A percentile compares a stretch with the other conserved stretches of the same genome.
These are phyloP conservation scores for Aureobasidium sp. DNA, from an alignment of 2,329 filamentous ascomycete species.

Conservation along the genomic window DNA sequence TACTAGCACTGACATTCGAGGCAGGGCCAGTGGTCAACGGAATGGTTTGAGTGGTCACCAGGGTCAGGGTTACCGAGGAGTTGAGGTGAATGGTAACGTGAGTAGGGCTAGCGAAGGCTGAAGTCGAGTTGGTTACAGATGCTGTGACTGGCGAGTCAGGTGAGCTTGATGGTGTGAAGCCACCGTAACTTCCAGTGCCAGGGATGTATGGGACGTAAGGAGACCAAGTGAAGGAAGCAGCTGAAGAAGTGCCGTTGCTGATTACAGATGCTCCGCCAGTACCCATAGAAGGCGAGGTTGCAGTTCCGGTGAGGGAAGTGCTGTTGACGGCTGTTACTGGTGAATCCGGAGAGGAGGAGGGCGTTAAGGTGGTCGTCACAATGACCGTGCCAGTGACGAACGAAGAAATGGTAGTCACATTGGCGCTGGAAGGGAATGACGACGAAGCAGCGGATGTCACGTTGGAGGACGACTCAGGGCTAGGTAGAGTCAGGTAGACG, in stretches of 20 bases:
- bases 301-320: conserved; percentile 15
- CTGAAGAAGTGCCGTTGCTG: neutral
- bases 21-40: neutral
- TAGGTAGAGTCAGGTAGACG: neutral
- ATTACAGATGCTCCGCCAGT: neutral
- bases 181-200: neutral
- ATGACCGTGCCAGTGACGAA: conserved; percentile 7
- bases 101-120: neutral
- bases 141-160: neutral
- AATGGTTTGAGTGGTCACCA: neutral
- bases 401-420: conserved; percentile 12
- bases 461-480: conserved; percentile 1
- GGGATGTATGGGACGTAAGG: conserved; percentile 4
- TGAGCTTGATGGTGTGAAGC: conserved; percentile 1
- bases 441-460: neutral
- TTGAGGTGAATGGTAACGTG: neutral
- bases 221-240: neutral
- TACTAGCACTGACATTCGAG: neutral
- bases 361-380: conserved; percentile 17
- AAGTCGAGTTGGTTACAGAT: neutral
- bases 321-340: conserved; percentile 19
- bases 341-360: conserved; percentile 28
- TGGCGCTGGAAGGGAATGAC: neutral
- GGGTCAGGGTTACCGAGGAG: conserved; percentile 2
- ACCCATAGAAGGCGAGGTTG: conserved; percentile 14